These are phyloP conservation scores for Endoconidiophora polonica DNA, from an alignment of 2,329 filamentous ascomycete species.

Conservation along the genomic window DNA sequence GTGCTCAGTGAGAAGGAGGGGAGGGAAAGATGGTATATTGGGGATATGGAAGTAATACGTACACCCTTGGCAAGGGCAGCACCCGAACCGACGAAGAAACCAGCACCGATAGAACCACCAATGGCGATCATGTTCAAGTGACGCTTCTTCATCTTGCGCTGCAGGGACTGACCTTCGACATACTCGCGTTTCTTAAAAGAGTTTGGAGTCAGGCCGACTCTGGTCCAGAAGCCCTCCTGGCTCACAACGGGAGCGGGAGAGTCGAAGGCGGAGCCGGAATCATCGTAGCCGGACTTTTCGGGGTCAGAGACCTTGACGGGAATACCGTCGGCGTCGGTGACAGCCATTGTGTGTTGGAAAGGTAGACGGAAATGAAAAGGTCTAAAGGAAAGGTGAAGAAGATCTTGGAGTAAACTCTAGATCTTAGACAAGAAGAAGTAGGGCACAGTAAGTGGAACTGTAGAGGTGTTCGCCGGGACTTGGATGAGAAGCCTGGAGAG, in stretches of 20 bases:
- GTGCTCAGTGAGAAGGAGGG: neutral
- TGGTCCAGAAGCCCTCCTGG: conserved; percentile 22
- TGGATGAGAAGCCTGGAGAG: conserved; percentile 7
- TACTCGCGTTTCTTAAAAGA: conserved; percentile 24
- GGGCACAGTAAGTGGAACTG: neutral
- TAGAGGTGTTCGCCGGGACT: conserved; percentile 4
- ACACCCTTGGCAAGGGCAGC: conserved; percentile 34
- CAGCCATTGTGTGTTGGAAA: neutral
- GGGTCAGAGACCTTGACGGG: conserved; percentile 9
- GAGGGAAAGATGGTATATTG: neutral
- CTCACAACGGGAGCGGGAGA: conserved; percentile 5
- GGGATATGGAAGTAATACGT: conserved; percentile 16
- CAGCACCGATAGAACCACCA: conserved; percentile 43
- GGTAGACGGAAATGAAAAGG: neutral
- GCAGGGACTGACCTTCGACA: conserved; percentile 23
- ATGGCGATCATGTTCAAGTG: conserved; percentile 48
- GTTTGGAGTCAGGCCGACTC: conserved; percentile 23
- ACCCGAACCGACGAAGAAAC: conserved; percentile 46
- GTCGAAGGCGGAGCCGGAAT: conserved; percentile 9
- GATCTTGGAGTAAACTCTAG: neutral
- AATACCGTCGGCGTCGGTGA: conserved; percentile 8
- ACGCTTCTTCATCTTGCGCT: conserved; percentile 35
- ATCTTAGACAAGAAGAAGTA: neutral
- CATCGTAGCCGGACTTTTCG: conserved; percentile 10
- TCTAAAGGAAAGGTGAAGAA: neutral